Evolutionary conservation across 164 flowering plant species (phyloP).

Genomic region (Magnolia changhungtana): DNA sequence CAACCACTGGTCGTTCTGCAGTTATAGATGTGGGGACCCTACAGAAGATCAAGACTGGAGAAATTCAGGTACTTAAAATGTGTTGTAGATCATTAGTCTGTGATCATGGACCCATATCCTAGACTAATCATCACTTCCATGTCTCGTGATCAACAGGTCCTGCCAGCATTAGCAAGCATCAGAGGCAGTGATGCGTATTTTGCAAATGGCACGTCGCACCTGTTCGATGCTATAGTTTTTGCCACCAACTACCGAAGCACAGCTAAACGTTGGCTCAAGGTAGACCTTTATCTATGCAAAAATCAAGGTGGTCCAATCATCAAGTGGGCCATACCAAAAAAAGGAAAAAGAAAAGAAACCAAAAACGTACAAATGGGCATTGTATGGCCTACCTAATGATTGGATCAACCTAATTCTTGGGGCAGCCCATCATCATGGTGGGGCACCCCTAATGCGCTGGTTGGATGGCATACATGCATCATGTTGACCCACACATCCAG

Average conservation of each 20-base stretch:
- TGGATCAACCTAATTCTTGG: background rate
- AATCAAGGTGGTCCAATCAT: background rate
- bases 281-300: background rate
- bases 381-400: background rate
- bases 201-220: background rate
- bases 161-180: background rate
- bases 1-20: slow-evolving; percentile 30
- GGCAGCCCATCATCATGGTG: background rate
- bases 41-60: slow-evolving; percentile 32
- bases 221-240: slow-evolving; percentile 10
- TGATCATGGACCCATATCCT: background rate
- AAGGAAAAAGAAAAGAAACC: no score
- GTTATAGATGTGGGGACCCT: slow-evolving; percentile 39
- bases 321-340: no score
- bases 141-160: background rate
- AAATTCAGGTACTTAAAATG: slow-evolving; percentile 34
- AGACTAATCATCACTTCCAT: background rate
- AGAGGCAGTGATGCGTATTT: background rate
- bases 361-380: background rate
- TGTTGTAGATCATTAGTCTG: background rate
- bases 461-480: background rate
- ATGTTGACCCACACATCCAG: background rate
- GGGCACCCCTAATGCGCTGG: background rate
- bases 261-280: slow-evolving; percentile 3
- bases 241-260: slow-evolving; percentile 16